phyloP scores from a whole-genome alignment of 768 basidiomycete species.

The Gymnopilus junonius region DNA sequence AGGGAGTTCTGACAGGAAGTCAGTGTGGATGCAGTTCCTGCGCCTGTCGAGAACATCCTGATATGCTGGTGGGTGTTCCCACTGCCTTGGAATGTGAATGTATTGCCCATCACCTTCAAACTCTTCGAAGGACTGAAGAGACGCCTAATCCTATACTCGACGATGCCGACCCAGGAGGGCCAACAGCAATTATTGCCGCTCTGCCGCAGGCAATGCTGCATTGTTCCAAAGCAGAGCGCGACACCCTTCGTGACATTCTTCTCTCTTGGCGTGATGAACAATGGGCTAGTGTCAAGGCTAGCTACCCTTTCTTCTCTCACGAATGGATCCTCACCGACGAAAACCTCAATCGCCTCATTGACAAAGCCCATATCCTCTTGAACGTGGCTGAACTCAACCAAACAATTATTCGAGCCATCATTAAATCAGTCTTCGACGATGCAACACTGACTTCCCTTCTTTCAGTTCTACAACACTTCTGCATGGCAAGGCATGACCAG shows the following conservation, averaged over 20 bases:
- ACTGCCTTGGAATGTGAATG: not conserved
- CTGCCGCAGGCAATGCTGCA: not conserved
- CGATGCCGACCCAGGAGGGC: too few species aligned
- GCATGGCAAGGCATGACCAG: too few species aligned
- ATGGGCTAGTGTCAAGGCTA: not conserved
- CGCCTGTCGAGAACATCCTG: not conserved
- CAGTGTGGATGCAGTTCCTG: not conserved
- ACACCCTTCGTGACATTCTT: not conserved
- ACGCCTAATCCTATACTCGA: too few species aligned
- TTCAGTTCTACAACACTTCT: too few species aligned
- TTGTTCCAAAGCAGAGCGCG: not conserved
- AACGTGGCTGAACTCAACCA: too few species aligned
- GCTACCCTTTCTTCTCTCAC: not conserved
- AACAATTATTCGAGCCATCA: too few species aligned
- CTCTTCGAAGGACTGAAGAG: not conserved
- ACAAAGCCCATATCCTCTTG: not conserved
- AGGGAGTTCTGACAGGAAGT: not conserved
- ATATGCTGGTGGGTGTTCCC: not conserved
- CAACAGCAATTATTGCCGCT: too few species aligned
- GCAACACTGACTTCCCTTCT: too few species aligned
- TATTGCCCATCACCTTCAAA: not conserved
- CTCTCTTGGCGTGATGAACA: not conserved
- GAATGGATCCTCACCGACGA: not conserved
- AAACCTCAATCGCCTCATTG: not conserved
- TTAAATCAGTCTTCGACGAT: too few species aligned